These are phyloP conservation scores for Hygrophorus pudorinus DNA, from an alignment of 768 basidiomycete genomes.

Conservation along the genomic window DNA sequence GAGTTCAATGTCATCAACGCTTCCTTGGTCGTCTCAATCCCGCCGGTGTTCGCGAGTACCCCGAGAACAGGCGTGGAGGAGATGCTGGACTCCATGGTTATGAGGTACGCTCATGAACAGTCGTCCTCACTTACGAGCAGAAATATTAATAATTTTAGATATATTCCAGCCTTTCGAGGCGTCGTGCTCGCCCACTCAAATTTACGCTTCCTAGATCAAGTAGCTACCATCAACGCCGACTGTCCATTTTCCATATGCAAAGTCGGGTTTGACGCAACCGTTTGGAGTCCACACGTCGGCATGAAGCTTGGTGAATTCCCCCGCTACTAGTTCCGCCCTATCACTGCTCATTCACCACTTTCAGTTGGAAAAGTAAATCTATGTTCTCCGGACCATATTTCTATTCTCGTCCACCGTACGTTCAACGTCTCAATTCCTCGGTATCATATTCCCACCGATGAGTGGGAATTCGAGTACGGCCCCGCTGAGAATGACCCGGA, in stretches of 20 bases:
- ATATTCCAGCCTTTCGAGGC: conserved; percentile 78
- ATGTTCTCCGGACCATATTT: conserved; percentile 87
- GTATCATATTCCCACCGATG: conserved; percentile 73
- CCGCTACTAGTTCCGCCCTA: conserved; percentile 1
- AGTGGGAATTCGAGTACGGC: conserved; percentile 83
- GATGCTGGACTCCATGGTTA: conserved; percentile 89
- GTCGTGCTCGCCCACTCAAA: conserved; percentile 84
- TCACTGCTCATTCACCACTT: not conserved
- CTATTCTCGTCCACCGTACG: conserved; percentile 80
- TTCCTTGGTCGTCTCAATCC: conserved; percentile 62
- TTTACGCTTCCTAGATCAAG: conserved; percentile 51
- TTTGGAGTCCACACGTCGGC: conserved; percentile 83
- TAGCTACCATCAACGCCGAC: conserved; percentile 64
- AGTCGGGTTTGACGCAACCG: conserved; percentile 70
- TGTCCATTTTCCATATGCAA: conserved; percentile 77
- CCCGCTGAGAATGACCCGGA: conserved; percentile 75
- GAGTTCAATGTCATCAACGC: conserved; percentile 59
- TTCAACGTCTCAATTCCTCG: conserved; percentile 95
- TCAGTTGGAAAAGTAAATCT: conserved; percentile 80
- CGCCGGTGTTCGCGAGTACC: conserved; percentile 72
- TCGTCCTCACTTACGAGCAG: not conserved
- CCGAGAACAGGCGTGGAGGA: conserved; percentile 73
- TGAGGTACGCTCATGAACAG: conserved; percentile 75
- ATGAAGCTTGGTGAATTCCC: conserved; percentile 60
- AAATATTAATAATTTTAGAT: conserved; percentile 50